A percentile compares a stretch with the other conserved stretches of the same genome.
These are phyloP conservation scores for Tetraselmis chui DNA, from an alignment of 139 green algal species.

Conservation along the genomic window DNA sequence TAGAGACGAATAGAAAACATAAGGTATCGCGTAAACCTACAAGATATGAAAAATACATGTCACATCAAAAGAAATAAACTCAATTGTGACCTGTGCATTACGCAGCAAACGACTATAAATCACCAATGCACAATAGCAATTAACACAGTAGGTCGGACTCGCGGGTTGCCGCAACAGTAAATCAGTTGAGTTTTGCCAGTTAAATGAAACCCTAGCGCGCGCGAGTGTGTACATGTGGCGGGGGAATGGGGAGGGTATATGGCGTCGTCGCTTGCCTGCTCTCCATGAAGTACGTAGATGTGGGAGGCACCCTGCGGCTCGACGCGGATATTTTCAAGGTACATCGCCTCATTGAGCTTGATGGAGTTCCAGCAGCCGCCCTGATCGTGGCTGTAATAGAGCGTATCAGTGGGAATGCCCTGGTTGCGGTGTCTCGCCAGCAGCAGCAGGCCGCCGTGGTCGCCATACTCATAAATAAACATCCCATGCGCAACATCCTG, in stretches of 20 bases:
- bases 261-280: background rate
- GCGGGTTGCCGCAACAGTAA: too few relatives aligned
- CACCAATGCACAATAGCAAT: too few relatives aligned
- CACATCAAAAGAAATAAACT: too few relatives aligned
- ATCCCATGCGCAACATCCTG: conserved; percentile 3
- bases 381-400: conserved; percentile 8
- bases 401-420: conserved; percentile 5
- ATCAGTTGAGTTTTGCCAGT: too few relatives aligned
- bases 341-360: conserved; percentile 5
- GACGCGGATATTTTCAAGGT: conserved; percentile 11
- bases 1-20: too few relatives aligned
- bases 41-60: too few relatives aligned
- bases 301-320: conserved; percentile 5
- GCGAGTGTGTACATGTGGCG: too few relatives aligned
- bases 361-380: conserved; percentile 12
- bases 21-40: too few relatives aligned
- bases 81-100: too few relatives aligned
- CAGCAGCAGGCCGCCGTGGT: conserved; percentile 14
- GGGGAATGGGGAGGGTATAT: too few relatives aligned
- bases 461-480: conserved; percentile 13
- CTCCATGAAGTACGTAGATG: conserved; percentile 13
- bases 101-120: too few relatives aligned
- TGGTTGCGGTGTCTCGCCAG: conserved; percentile 2
- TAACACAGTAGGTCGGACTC: background rate
- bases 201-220: too few relatives aligned